Conservation (phyloP, 768 basidiomycete genomes). For the Dacryopinax primogenitus region DNA sequence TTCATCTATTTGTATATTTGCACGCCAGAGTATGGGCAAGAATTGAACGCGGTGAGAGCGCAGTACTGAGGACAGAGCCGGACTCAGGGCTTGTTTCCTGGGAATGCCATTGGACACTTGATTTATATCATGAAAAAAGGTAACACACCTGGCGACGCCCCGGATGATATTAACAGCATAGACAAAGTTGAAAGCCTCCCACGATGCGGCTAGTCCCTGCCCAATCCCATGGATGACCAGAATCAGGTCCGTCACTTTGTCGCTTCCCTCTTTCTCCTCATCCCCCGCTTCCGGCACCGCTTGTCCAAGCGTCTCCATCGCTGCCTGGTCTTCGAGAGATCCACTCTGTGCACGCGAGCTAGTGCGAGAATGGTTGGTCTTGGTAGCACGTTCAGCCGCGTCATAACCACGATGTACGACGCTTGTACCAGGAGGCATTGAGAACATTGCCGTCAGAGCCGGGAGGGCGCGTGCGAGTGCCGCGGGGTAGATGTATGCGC, state of each 20-base stretch:
- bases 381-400: slow-evolving; percentile 18
- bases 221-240: slow-evolving; percentile 36
- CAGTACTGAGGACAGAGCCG: slow-evolving; percentile 32
- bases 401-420: slow-evolving; percentile 30
- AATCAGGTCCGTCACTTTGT: slow-evolving; percentile 33
- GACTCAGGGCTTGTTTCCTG: slow-evolving; percentile 30
- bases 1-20: slow-evolving; percentile 27
- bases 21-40: slow-evolving; percentile 34
- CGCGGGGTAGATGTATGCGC: slow-evolving; percentile 21
- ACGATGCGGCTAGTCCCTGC: slow-evolving; percentile 28
- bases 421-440: slow-evolving; percentile 26
- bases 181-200: slow-evolving; percentile 34
- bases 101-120: not conserved
- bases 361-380: slow-evolving; percentile 11
- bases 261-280: slow-evolving; percentile 20
- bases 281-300: slow-evolving; percentile 9
- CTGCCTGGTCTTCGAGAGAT: slow-evolving; percentile 16
- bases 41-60: slow-evolving; percentile 32
- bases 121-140: not conserved
- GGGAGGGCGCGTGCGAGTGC: slow-evolving; percentile 1
- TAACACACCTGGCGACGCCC: slow-evolving; percentile 26
- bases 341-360: slow-evolving; percentile 12
- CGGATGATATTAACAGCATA: slow-evolving; percentile 33
- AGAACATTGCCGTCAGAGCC: slow-evolving; percentile 21
- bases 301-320: slow-evolving; percentile 24